These are phyloP conservation scores for Earliella scabrosa DNA, from an alignment of 1,284 basidiomycete species.

Conservation along the genomic window DNA sequence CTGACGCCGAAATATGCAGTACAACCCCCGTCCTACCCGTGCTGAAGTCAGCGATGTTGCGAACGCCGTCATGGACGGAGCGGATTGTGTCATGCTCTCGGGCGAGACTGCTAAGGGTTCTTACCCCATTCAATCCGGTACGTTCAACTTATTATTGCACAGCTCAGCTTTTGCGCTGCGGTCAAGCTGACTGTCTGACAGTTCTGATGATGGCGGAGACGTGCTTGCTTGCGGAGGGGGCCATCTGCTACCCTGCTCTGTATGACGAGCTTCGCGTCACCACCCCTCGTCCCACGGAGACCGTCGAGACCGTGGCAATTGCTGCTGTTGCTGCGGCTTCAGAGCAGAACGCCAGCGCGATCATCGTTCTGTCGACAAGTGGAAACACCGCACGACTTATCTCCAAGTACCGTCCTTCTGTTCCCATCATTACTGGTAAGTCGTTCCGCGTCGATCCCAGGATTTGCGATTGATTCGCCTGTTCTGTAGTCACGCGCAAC, in stretches of 20 bases:
- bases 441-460: not conserved
- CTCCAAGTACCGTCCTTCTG: constrained; percentile 94
- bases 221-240: constrained; percentile 91
- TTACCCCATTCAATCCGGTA: constrained; percentile 93
- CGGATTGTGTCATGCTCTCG: constrained; percentile 98
- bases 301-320: constrained; percentile 92
- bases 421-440: constrained; percentile 89
- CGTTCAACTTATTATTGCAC: no score
- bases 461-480: constrained; percentile 7
- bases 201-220: constrained; percentile 99
- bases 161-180: not conserved
- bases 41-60: constrained; percentile 98
- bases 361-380: constrained; percentile 95
- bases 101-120: constrained; percentile 97
- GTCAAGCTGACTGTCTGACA: constrained; percentile 35
- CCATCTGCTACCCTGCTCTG: constrained; percentile 91
- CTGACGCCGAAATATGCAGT: constrained; percentile 47
- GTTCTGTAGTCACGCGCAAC: constrained; percentile 85
- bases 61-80: constrained; percentile 95
- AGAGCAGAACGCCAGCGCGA: constrained; percentile 93
- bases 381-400: constrained; percentile 96
- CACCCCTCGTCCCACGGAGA: constrained; percentile 87
- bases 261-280: constrained; percentile 87
- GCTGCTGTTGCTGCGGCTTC: constrained; percentile 94
- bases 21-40: constrained; percentile 96